Evolutionary conservation across 306 rosid genomes (phyloP), one percentile per base, ranked within the genome.

Genomic region (Erythrophleum fordii): DNA sequence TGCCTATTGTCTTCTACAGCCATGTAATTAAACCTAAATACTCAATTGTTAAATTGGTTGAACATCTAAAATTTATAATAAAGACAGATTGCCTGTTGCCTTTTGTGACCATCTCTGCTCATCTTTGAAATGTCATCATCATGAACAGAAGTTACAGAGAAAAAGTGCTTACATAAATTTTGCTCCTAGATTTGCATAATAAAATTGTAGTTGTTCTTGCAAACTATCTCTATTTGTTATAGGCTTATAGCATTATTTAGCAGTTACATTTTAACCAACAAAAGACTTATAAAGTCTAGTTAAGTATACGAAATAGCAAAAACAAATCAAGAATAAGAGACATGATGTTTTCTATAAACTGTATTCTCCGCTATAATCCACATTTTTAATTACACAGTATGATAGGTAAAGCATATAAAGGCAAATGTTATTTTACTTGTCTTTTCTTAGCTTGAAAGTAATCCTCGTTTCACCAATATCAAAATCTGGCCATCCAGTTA

Each of bases 21-120:
- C 98, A 94, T 94, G 83, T 92, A 92, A 20, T 87, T 93, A 83
- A 93, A 95, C 97, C 98, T 88, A 79, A 42, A 88, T 60, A 72
- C 68, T 80, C 79, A 72, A 70, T 81, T 60, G 89, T 86, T 59
- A 86, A 83, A 79, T 22, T 26, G 35, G 85, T 76, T 72, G 80
- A 74, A 80, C 61, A 77, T 65, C 68, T 60, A 67, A 70, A n/a
- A 46, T 46, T 8, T 17, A 51, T 37, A 20, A 73, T 22, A 45
- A 80, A 75, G 17, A 74, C 31, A 35, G 35, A 48, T 28, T 86
- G 84, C 42, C 79, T 68, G 71, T 80, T 82, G 84, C 85, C 86
- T 52, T 80, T 76, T 75, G 88, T 46, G 58, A 85, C 83, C 89
- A 87, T 82, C 88, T 89, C 86, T 41, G 67, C 69, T 51, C 59